Conservation (phyloP, 1,139 yeast genomes). For the Candida pseudoviswanathii region DNA sequence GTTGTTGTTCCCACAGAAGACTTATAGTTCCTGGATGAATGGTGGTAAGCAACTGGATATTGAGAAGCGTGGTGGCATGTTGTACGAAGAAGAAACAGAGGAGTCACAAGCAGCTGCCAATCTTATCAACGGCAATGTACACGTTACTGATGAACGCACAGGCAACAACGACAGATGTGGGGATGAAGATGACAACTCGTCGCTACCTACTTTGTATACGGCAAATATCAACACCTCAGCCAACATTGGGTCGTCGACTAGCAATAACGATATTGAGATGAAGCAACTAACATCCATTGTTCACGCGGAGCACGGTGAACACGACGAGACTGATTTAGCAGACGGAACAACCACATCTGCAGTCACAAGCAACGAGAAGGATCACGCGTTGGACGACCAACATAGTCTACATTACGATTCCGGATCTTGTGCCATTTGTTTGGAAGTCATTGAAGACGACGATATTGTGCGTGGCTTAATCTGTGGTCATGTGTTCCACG, state of each 20-base stretch:
- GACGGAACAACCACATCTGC: background rate
- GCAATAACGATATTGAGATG: background rate
- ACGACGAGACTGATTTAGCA: background rate
- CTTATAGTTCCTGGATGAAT: conserved; percentile 62
- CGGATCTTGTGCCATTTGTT: conserved; percentile 81
- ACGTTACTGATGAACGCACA: background rate
- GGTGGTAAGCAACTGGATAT: conserved; percentile 53
- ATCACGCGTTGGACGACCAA: background rate
- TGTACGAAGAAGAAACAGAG: conserved; percentile 33
- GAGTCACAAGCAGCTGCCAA: background rate
- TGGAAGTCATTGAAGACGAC: conserved; percentile 63
- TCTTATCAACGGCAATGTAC: background rate
- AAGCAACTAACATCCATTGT: background rate
- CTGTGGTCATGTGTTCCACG: conserved; percentile 86
- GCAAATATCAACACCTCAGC: background rate
- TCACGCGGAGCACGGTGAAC: background rate
- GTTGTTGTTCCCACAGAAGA: conserved; percentile 62
- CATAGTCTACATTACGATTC: conserved; percentile 58
- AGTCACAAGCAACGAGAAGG: background rate
- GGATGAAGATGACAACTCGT: conserved; percentile 5
- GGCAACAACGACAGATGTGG: background rate
- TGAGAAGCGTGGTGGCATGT: conserved; percentile 34
- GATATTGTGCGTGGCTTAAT: conserved; percentile 71
- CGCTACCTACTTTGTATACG: background rate
- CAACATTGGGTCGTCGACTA: background rate